Percentiles rank a stretch among this genome's conserved stretches.
phyloP scores from a whole-genome alignment of 2,329 filamentous ascomycete genomes.

The Tolypocladium ophioglossoides region DNA sequence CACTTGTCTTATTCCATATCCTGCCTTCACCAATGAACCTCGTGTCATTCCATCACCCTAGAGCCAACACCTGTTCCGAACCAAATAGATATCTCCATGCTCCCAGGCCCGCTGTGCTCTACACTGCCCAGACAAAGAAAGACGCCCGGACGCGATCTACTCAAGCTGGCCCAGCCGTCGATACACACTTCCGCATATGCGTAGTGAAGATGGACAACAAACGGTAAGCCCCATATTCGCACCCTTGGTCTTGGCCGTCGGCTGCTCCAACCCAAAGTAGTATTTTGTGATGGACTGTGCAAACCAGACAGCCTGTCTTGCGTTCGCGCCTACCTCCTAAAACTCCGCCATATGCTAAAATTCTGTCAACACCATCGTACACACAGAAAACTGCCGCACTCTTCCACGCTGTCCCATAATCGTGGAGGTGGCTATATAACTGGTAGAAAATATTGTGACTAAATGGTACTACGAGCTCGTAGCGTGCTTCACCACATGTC shows the following conservation, averaged over 20 bases:
- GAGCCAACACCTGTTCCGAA: not conserved
- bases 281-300: constrained; percentile 9
- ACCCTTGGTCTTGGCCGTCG: not conserved
- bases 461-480: constrained; percentile 3
- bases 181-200: not conserved
- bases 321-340: constrained; percentile 14
- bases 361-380: constrained; percentile 13
- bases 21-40: not conserved
- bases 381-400: constrained; percentile 6
- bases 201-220: not conserved
- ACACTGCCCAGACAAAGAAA: not conserved
- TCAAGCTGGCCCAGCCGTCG: not conserved
- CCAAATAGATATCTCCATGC: not conserved
- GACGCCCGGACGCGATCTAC: not conserved
- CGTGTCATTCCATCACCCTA: not conserved
- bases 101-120: not conserved
- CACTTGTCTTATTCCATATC: not conserved
- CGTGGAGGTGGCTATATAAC: constrained; percentile 10
- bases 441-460: constrained; percentile 4
- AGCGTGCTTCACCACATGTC: constrained; percentile 31
- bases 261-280: constrained; percentile 8
- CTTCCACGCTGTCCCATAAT: constrained; percentile 2
- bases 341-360: constrained; percentile 25
- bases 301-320: constrained; percentile 4
- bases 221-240: not conserved